A percentile compares a stretch with the other conserved stretches of the same genome.
These are phyloP conservation scores for Blastobotrys elegans DNA, from an alignment of 1,139 yeast species.

Conservation along the genomic window DNA sequence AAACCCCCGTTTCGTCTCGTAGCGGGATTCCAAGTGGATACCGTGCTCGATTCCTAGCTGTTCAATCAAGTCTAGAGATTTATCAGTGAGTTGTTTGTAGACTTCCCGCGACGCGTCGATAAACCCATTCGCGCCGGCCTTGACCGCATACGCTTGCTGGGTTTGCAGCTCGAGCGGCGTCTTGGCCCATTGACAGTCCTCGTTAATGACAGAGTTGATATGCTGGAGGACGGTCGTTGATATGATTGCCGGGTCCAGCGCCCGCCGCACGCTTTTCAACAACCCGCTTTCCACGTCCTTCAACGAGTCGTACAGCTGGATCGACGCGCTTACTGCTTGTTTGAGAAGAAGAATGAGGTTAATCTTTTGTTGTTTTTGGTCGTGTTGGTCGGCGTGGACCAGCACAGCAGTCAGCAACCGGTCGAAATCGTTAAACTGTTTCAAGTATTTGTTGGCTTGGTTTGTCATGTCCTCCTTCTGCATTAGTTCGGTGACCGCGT, in stretches of 20 bases:
- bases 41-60: neutral
- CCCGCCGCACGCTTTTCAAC: conserved; percentile 32
- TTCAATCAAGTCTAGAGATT: neutral
- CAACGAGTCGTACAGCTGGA: conserved; percentile 20
- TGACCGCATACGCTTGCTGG: conserved; percentile 6
- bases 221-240: conserved; percentile 35
- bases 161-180: conserved; percentile 3
- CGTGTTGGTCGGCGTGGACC: neutral
- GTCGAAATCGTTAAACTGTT: conserved; percentile 6
- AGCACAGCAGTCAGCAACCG: conserved; percentile 3
- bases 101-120: conserved; percentile 6
- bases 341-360: conserved; percentile 55
- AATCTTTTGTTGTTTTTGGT: conserved; percentile 48
- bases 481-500: conserved; percentile 58
- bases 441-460: neutral
- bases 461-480: neutral
- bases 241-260: neutral
- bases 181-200: conserved; percentile 7
- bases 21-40: conserved; percentile 1
- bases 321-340: conserved; percentile 26
- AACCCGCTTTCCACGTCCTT: conserved; percentile 30
- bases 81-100: conserved; percentile 6
- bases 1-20: conserved; percentile 6
- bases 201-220: conserved; percentile 43
- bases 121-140: conserved; percentile 5